phyloP scores from a whole-genome alignment of 805 yeast genomes.

The Cyberlindnera xishuangbannaensis region DNA sequence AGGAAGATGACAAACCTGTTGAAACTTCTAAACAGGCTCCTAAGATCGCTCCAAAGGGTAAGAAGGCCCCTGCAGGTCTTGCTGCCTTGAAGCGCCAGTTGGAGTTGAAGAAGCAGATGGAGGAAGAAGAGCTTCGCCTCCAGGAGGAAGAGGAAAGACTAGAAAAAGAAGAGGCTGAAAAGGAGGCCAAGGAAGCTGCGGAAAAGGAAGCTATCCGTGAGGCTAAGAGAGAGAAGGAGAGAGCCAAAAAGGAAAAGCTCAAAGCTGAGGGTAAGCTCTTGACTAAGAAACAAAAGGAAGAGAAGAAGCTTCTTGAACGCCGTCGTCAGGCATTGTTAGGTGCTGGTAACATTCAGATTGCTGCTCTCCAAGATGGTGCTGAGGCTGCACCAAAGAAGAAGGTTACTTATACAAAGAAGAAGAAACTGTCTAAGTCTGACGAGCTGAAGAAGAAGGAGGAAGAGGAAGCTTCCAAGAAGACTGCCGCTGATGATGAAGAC shows the following conservation, averaged over 20 bases:
- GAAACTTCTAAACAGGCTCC: slow-evolving; percentile 32
- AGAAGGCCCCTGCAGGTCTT: slow-evolving; percentile 82
- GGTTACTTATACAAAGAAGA: slow-evolving; percentile 66
- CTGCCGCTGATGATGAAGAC: slow-evolving; percentile 22
- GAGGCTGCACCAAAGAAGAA: slow-evolving; percentile 36
- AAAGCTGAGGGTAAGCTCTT: slow-evolving; percentile 93
- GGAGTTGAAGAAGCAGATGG: slow-evolving; percentile 81
- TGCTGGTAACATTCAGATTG: slow-evolving; percentile 65
- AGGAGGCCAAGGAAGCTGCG: slow-evolving; percentile 35
- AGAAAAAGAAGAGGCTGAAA: slow-evolving; percentile 45
- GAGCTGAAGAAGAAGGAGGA: slow-evolving; percentile 25
- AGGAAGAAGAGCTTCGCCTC: slow-evolving; percentile 70
- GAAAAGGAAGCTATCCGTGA: slow-evolving; percentile 52
- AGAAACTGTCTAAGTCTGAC: slow-evolving; percentile 37
- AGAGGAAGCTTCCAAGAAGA: slow-evolving; percentile 21
- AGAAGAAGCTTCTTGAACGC: slow-evolving; percentile 76
- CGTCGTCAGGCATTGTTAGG: slow-evolving; percentile 83
- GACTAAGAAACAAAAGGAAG: slow-evolving; percentile 94
- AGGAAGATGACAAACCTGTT: slow-evolving; percentile 10
- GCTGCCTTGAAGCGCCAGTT: slow-evolving; percentile 88
- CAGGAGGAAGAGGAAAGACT: slow-evolving; percentile 69
- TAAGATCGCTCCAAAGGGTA: slow-evolving; percentile 43
- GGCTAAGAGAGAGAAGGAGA: slow-evolving; percentile 82
- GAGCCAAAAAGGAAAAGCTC: slow-evolving; percentile 79
- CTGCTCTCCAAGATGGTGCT: slow-evolving; percentile 60